Conservation (phyloP, 345 rosid genomes). For the sweet orange (Citrus sinensis) region DNA sequence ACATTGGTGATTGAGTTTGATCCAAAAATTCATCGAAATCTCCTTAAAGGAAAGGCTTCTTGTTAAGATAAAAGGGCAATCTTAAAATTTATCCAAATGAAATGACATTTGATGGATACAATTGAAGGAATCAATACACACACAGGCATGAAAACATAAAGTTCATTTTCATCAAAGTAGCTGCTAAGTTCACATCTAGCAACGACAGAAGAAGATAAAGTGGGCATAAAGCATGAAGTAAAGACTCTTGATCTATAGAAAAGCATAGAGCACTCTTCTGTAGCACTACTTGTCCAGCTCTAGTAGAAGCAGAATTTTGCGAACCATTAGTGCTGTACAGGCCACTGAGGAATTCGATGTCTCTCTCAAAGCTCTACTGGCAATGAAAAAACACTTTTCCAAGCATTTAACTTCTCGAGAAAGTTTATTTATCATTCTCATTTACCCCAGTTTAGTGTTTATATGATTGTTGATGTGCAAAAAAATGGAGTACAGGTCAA, state of each 20-base stretch:
- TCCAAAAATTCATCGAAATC: not conserved
- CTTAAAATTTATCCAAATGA: not conserved
- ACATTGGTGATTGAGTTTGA: not conserved
- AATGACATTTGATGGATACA: not conserved
- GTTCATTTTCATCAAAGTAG: slow-evolving; percentile 10
- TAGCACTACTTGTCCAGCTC: slow-evolving; percentile 24
- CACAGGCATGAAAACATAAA: not conserved
- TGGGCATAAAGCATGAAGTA: slow-evolving; percentile 24
- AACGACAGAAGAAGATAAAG: slow-evolving; percentile 10
- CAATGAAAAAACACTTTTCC: slow-evolving; percentile 3
- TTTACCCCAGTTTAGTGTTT: not conserved
- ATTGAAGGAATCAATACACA: not conserved
- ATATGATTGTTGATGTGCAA: not conserved
- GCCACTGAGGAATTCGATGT: slow-evolving; percentile 31
- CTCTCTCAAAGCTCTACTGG: slow-evolving; percentile 27
- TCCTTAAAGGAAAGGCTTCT: not conserved
- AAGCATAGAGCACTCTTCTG: slow-evolving; percentile 24
- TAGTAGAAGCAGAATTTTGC: slow-evolving; percentile 18
- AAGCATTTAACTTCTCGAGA: not conserved
- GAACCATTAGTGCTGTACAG: slow-evolving; percentile 22
- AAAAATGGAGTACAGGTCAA: not conserved
- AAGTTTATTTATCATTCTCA: not conserved
- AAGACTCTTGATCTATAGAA: slow-evolving; percentile 7
- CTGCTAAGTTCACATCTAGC: not conserved
- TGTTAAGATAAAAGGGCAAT: not conserved